Conservation (phyloP, 768 basidiomycete species). For the Podaxis pistillaris region DNA sequence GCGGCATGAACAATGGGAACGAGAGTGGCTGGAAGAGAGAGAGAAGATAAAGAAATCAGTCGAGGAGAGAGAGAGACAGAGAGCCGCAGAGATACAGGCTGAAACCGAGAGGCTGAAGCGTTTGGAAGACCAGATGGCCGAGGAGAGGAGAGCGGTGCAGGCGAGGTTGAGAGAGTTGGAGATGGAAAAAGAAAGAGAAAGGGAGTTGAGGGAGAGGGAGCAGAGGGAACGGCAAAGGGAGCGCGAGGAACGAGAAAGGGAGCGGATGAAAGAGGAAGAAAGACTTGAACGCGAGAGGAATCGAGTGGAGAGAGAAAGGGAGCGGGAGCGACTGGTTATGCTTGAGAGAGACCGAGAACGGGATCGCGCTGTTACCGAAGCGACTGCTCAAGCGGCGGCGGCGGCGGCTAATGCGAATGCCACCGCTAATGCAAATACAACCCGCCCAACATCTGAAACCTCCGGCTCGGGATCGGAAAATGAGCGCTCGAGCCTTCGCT, state of each 20-base stretch:
- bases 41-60: not conserved
- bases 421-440: not conserved
- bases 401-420: not conserved
- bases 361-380: not conserved
- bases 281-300: not conserved
- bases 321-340: not conserved
- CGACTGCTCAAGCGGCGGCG: not conserved
- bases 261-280: not conserved
- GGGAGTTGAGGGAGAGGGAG: not conserved
- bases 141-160: not conserved
- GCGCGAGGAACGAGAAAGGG: not conserved
- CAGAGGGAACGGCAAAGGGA: not conserved
- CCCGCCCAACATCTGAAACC: not conserved
- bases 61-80: not conserved
- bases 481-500: not conserved
- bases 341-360: not conserved
- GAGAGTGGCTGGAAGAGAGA: not conserved
- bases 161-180: not conserved
- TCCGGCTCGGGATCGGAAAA: constrained; percentile 5
- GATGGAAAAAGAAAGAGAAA: constrained; percentile 2
- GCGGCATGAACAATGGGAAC: not conserved
- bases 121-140: not conserved
- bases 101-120: not conserved
- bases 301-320: not conserved
- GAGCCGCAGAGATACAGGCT: not conserved